Percentiles rank a stretch among this genome's conserved stretches.
Evolutionary conservation across 2,329 filamentous ascomycete genomes (phyloP).

Genomic region (Aspergillus amoenus): DNA sequence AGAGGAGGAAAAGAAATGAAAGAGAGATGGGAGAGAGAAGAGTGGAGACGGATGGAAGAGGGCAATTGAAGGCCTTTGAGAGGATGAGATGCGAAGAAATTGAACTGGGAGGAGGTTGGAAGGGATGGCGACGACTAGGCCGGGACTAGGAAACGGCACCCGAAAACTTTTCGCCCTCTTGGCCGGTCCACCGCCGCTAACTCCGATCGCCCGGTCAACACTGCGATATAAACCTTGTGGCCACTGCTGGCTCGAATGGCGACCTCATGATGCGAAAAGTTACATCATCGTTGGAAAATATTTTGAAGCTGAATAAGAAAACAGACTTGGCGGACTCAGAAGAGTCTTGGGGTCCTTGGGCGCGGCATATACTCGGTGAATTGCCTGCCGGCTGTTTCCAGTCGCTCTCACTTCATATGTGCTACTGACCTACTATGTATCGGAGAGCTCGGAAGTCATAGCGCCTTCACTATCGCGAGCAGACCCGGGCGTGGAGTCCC

Average conservation of each 20-base stretch:
- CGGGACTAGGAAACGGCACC: constrained; percentile 24
- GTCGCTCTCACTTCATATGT: not conserved
- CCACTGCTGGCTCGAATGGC: not conserved
- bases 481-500: not conserved
- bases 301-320: not conserved
- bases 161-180: constrained; percentile 34
- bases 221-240: not conserved
- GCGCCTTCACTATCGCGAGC: not conserved
- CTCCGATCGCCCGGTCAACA: constrained; percentile 23
- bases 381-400: not conserved
- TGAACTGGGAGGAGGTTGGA: constrained; percentile 23
- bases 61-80: constrained; percentile 15
- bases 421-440: not conserved
- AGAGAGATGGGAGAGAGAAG: constrained; percentile 13
- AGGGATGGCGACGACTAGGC: constrained; percentile 22
- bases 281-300: constrained; percentile 3
- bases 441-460: not conserved
- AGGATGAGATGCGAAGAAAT: constrained; percentile 11
- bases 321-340: not conserved
- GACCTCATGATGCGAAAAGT: not conserved
- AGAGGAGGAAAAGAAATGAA: constrained; percentile 15
- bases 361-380: not conserved
- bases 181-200: constrained; percentile 15
- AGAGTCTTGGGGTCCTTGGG: not conserved
- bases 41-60: constrained; percentile 20